Base-by-base conservation (phyloP, 371 early-diverging fungal species). In the Syncephalis fuscata region DNA sequence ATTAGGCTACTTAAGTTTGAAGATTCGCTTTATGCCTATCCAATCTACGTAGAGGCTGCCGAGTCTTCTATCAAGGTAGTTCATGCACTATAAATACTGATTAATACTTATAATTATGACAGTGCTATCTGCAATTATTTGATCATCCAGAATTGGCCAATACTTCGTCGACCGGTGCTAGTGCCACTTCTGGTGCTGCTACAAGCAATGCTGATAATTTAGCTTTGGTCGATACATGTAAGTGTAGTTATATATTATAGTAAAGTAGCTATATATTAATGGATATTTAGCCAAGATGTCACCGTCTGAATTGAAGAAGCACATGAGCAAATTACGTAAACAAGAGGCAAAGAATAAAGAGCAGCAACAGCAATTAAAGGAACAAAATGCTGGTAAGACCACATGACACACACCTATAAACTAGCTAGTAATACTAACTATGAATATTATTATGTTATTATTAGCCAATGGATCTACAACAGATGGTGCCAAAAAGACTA, bases 11-110 rank as follows among this genome's bases (percentile, higher is more conserved):
- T 96, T 20, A 63, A 71, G 22, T 74, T 77, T 62, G 92, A 88
- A 57, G 88, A 90, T 59, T 57, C 65, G 20, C 48, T 92, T 7
- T 74, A 77, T 20, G 59, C 58, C 1, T 80, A 88, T 57, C 75
- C 71, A 9, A 75, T 68, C 56, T 96, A 76, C 54, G 61, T 80
- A 39, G 70, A 73, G 25, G 80, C 89, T 14, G 92, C 85, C 9
- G 68, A 71, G 46, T 73, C 73, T 11, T 90, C 91, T 8, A 73
- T 88, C 10, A 60, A 68, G 46, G 67, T 64, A 56, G 15, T 15
- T 22, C n/a, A n/a, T n/a, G 11, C 11, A 32, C 32, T 32, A 32
- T 32, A 32, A 7, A 32, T 32, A 32, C 32, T 32, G 11, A 11
- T 32, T n/a, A n/a, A n/a, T n/a, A n/a, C n/a, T n/a, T n/a, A n/a